Evolutionary conservation across 352 stramenopile genomes (phyloP), one percentile per base, ranked within the genome.

Genomic region (Blastocystis sp.): DNA sequence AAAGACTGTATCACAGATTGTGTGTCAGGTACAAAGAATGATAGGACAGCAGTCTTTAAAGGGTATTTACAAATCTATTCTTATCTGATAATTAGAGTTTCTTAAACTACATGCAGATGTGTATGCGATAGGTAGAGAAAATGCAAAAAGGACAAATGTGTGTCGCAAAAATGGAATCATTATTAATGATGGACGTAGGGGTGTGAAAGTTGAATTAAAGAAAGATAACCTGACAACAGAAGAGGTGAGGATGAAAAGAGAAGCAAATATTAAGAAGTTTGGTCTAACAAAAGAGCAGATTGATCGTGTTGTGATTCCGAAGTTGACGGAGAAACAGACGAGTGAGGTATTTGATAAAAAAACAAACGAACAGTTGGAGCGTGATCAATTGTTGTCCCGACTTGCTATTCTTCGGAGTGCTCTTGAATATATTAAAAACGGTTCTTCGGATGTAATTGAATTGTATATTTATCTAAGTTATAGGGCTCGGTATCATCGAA

Each of bases 81-180:
- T 17, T 68, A 27, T 57, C n/a, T 19, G 57, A 17, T 6, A n/a
- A 17, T 13, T 70, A 88, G 77, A 88, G 27, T 88, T 88, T 48
- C 53, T 88, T 17, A 81, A 48, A 59, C 42, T 88, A 24, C 77
- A 88, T 37, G 77, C 54, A 6, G 77, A 88, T 42, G 58, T 77
- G 24, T 70, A 27, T 88, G 77, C 27, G 24, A 88, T 88, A 54
- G 77, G 77, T 57, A n/a, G 42, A 27, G 77, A 88, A 22, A 88
- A 88, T 70, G 27, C 77, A 42, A 88, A 88, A 70, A 13, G 77
- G 7, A 88, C 58, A 44, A 59, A 40, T 44, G 77, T 88, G 7
- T 59, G 56, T 37, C 54, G 77, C 33, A 88, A 88, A 48, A 88
- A 88, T 78, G 77, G 77, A 0, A 88, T 88, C 15, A 88, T 88